Conservation (phyloP, 2,329 filamentous ascomycete genomes). For the Lachnellula suecica region DNA sequence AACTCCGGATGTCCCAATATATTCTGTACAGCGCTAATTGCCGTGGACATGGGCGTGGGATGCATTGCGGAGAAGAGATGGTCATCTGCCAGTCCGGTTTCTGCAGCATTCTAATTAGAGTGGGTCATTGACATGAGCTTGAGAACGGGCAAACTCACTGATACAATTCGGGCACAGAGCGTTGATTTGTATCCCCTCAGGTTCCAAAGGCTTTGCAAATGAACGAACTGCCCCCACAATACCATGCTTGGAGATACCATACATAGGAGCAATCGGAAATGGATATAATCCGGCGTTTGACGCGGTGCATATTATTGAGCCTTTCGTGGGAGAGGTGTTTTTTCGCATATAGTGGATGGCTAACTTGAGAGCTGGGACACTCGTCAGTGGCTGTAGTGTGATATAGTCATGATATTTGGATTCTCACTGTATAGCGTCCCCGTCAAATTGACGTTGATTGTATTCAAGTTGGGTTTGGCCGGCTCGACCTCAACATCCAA, state of each 20-base stretch:
- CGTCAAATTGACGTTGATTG: slow-evolving; percentile 24
- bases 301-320: slow-evolving; percentile 49
- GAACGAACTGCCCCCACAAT: slow-evolving; percentile 51
- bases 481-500: slow-evolving; percentile 12
- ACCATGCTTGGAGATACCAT: slow-evolving; percentile 47
- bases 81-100: slow-evolving; percentile 35
- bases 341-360: slow-evolving; percentile 50
- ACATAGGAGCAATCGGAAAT: slow-evolving; percentile 49
- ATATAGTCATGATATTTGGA: too few species aligned
- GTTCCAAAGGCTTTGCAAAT: slow-evolving; percentile 38
- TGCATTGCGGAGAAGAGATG: slow-evolving; percentile 48
- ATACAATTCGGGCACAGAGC: slow-evolving; percentile 49
- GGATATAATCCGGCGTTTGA: slow-evolving; percentile 53
- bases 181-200: slow-evolving; percentile 48
- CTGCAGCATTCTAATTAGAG: slow-evolving; percentile 41
- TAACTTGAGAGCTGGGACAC: slow-evolving; percentile 44
- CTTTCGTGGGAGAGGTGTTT: slow-evolving; percentile 33
- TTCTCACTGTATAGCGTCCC: slow-evolving; percentile 25
- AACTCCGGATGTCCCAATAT: slow-evolving; percentile 40
- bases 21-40: slow-evolving; percentile 42
- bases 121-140: slow-evolving; percentile 3
- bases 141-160: slow-evolving; percentile 35
- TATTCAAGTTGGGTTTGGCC: slow-evolving; percentile 21
- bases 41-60: slow-evolving; percentile 50
- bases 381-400: too few species aligned